phyloP scores from a whole-genome alignment of 257 asterid genomes.

The Catharanthus roseus region DNA sequence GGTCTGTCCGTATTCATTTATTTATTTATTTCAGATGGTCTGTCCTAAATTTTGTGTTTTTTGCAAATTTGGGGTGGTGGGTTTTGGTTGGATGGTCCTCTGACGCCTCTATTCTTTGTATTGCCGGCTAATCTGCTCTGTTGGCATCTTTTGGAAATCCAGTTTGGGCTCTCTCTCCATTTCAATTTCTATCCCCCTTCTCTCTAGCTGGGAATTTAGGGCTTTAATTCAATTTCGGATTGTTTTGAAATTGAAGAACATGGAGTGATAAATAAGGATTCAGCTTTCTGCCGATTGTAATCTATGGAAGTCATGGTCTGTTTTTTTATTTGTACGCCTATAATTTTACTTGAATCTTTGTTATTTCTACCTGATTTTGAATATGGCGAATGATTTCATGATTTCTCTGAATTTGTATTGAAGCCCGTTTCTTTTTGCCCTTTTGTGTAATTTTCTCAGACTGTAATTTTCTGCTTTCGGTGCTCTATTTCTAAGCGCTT shows the following conservation, averaged over 20 bases:
- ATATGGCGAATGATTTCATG: background rate
- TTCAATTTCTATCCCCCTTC: constrained; percentile 5
- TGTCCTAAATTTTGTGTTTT: background rate
- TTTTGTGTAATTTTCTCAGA: background rate
- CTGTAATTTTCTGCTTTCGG: background rate
- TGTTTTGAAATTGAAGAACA: constrained; percentile 13
- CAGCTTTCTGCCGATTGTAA: constrained; percentile 10
- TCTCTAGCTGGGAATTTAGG: constrained; percentile 12
- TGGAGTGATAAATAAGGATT: constrained; percentile 17
- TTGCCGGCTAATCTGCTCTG: constrained; percentile 9
- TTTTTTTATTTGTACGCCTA: background rate
- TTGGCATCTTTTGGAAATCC: constrained; percentile 10
- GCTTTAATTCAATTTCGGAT: constrained; percentile 12
- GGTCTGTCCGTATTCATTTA: background rate
- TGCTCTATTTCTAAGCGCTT: constrained; percentile 11
- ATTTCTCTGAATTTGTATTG: background rate
- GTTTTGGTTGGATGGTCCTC: constrained; percentile 8
- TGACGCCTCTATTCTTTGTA: constrained; percentile 1
- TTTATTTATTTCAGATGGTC: no score
- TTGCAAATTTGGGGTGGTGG: constrained; percentile 18
- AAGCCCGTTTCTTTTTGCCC: background rate
- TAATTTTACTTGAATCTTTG: background rate
- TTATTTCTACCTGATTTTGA: background rate
- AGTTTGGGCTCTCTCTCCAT: background rate
- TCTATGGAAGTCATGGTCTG: constrained; percentile 7